phyloP scores from a whole-genome alignment of 345 rosid species.

The Eucalyptus fibrosa region DNA sequence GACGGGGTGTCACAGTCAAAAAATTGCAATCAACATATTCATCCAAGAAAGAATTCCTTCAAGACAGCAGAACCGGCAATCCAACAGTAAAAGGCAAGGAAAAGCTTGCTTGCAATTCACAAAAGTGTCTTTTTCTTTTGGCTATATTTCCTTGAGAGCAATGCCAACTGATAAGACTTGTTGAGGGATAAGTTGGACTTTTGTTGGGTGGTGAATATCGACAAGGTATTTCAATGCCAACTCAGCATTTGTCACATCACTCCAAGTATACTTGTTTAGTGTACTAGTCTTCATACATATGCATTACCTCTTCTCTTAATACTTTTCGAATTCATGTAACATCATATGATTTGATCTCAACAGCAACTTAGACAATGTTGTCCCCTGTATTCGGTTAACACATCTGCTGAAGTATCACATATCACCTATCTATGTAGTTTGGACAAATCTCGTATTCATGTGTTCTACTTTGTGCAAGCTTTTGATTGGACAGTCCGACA shows the following conservation, averaged over 20 bases:
- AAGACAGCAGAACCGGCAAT: background rate
- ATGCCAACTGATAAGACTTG: background rate
- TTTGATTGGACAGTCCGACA: background rate
- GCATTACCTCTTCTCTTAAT: background rate
- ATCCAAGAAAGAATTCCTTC: background rate
- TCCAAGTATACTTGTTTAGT: background rate
- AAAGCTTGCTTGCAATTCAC: background rate
- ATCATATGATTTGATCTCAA: background rate
- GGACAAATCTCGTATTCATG: background rate
- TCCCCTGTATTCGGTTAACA: background rate
- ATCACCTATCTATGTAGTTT: background rate
- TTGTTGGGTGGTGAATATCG: background rate
- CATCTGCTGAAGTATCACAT: background rate
- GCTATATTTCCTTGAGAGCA: background rate
- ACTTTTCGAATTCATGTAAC: background rate
- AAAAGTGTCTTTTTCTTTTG: background rate
- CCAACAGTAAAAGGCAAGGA: background rate
- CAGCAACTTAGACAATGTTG: no score
- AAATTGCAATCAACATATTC: background rate
- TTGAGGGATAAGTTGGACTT: background rate
- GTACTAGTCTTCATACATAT: background rate
- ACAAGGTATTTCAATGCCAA: background rate
- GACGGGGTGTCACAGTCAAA: background rate
- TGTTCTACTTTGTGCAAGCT: background rate
- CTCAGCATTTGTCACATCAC: accelerated